phyloP scores from a whole-genome alignment of 331 rosid genomes.

The Erythrophleum ivorense region DNA sequence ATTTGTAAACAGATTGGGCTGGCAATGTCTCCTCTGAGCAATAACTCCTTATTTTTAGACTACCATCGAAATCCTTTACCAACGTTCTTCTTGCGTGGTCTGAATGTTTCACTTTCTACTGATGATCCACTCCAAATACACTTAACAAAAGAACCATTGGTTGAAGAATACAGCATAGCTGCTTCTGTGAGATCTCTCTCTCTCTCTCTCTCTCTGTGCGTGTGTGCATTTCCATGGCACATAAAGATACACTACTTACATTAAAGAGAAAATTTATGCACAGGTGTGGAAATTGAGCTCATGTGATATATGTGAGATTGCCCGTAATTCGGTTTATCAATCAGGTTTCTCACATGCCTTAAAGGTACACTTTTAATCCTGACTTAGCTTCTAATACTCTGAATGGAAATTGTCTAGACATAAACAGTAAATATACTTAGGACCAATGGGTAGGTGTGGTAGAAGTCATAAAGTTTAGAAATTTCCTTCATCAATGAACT shows the following conservation, averaged over 20 bases:
- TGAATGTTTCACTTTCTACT: constrained; percentile 79
- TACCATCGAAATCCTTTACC: constrained; percentile 83
- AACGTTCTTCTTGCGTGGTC: constrained; percentile 69
- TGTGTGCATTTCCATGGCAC: neutral
- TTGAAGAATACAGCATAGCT: constrained; percentile 82
- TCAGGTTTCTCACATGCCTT: constrained; percentile 47
- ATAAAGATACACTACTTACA: neutral
- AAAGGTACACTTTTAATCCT: constrained; percentile 4
- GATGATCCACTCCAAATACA: constrained; percentile 87
- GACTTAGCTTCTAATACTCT: neutral
- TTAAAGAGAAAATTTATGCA: neutral
- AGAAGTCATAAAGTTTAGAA: neutral
- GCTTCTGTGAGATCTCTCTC: constrained; percentile 64
- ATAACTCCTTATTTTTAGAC: constrained; percentile 74
- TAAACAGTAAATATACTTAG: neutral
- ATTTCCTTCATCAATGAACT: neutral
- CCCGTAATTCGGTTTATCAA: constrained; percentile 68
- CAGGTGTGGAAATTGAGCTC: constrained; percentile 90
- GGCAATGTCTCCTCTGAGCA: constrained; percentile 84
- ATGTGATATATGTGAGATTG: constrained; percentile 79
- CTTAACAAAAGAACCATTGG: constrained; percentile 78
- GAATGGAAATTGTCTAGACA: neutral
- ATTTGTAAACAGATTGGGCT: constrained; percentile 60
- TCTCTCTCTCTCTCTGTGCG: constrained; percentile 7
- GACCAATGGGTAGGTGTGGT: neutral